Evolutionary conservation across 176 grass and related monocot species (phyloP).

Genomic region (Triticum monococcum): DNA sequence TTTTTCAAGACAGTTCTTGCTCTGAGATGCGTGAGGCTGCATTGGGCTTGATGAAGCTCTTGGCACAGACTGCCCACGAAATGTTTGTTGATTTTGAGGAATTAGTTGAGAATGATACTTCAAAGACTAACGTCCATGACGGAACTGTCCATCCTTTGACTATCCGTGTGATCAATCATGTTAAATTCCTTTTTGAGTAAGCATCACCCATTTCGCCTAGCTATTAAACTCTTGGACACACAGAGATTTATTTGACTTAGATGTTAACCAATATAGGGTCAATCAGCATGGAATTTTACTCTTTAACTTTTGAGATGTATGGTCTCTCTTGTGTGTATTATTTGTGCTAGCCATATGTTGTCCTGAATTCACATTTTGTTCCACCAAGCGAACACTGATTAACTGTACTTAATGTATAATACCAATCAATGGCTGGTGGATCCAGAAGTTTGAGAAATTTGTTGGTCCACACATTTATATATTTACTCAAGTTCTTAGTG

Average conservation of each 20-base stretch:
- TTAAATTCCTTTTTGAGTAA: conserved; percentile 98
- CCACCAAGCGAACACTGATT: background rate
- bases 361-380: background rate
- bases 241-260: background rate
- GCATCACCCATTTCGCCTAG: conserved; percentile 8
- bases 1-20: conserved; percentile 67
- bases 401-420: conserved; percentile 7
- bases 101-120: conserved; percentile 87
- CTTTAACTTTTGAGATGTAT: background rate
- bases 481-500: background rate
- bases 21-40: conserved; percentile 67
- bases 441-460: background rate
- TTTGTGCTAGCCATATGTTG: too few relatives aligned
- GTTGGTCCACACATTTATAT: background rate
- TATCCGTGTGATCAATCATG: conserved; percentile 93
- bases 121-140: conserved; percentile 87
- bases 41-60: conserved; percentile 63
- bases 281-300: background rate
- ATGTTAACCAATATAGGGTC: background rate
- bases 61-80: conserved; percentile 82
- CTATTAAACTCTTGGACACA: conserved; percentile 10
- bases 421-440: background rate
- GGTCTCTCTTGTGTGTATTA: background rate
- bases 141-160: conserved; percentile 98
- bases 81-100: conserved; percentile 94